Conservation (phyloP, 805 yeast genomes). For the Candida jianshihensis region DNA sequence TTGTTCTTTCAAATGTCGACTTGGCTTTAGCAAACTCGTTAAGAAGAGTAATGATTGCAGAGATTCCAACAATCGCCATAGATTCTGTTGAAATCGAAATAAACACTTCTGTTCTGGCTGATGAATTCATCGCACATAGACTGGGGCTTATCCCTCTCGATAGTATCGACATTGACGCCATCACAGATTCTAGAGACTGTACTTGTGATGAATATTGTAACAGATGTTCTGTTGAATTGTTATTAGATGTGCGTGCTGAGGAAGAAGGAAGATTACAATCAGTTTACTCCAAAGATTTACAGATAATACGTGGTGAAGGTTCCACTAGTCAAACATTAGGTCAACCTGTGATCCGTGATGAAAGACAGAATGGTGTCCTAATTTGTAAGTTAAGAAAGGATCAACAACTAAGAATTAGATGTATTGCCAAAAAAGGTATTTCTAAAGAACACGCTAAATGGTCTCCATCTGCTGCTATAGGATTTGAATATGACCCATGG, state of each 20-base stretch:
- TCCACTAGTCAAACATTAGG: slow-evolving; percentile 39
- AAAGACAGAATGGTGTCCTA: slow-evolving; percentile 74
- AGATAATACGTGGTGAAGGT: slow-evolving; percentile 31
- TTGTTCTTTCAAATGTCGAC: slow-evolving; percentile 82
- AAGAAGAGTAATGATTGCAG: slow-evolving; percentile 88
- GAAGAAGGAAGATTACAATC: slow-evolving; percentile 80
- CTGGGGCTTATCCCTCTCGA: slow-evolving; percentile 87
- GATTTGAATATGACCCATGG: slow-evolving; percentile 99
- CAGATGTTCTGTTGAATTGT: slow-evolving; percentile 84
- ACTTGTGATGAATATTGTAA: slow-evolving; percentile 98
- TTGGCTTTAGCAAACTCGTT: slow-evolving; percentile 86
- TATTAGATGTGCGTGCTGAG: slow-evolving; percentile 83
- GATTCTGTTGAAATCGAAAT: slow-evolving; percentile 92
- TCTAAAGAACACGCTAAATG: slow-evolving; percentile 98
- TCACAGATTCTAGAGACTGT: slow-evolving; percentile 90
- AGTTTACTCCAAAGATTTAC: slow-evolving; percentile 80
- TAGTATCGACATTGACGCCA: slow-evolving; percentile 73
- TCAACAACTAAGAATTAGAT: slow-evolving; percentile 81
- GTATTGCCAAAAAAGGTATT: slow-evolving; percentile 96
- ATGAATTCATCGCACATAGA: slow-evolving; percentile 92
- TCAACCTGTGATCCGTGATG: slow-evolving; percentile 77
- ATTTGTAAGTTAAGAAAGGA: slow-evolving; percentile 87
- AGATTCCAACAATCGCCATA: slow-evolving; percentile 93
- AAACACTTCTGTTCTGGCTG: slow-evolving; percentile 93
- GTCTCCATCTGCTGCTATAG: slow-evolving; percentile 95